A percentile compares a stretch with the other conserved stretches of the same genome.
Evolutionary conservation across 306 rosid species (phyloP).

Genomic region (Prunus armeniaca): DNA sequence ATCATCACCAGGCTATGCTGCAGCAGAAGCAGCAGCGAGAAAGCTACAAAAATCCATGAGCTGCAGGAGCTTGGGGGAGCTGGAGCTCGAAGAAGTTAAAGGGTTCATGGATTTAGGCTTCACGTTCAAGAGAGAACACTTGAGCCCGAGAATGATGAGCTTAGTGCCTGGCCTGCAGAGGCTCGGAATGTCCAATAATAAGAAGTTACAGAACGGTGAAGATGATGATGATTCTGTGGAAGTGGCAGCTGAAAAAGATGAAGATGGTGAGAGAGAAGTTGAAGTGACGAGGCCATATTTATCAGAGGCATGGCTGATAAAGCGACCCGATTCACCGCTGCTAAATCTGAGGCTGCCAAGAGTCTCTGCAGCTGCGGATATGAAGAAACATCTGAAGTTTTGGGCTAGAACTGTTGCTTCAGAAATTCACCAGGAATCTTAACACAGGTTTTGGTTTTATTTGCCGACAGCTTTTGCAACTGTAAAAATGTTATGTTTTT

Average conservation of each 20-base stretch:
- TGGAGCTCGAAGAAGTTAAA: conserved; percentile 81
- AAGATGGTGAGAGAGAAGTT: conserved; percentile 12
- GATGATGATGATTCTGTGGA: neutral
- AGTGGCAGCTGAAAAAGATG: neutral
- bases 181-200: conserved; percentile 23
- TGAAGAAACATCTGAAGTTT: conserved; percentile 67
- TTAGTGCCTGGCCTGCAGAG: conserved; percentile 78
- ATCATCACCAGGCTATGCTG: neutral
- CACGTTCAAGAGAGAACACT: conserved; percentile 50
- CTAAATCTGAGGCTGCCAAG: conserved; percentile 53
- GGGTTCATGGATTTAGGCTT: conserved; percentile 90
- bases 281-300: conserved; percentile 64
- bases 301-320: conserved; percentile 86
- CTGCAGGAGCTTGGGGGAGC: conserved; percentile 60
- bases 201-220: neutral
- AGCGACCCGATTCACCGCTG: conserved; percentile 59
- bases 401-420: conserved; percentile 86
- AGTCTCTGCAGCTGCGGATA: conserved; percentile 45
- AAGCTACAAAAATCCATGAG: conserved; percentile 61
- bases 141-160: conserved; percentile 60
- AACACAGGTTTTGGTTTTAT: neutral
- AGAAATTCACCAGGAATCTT: conserved; percentile 48
- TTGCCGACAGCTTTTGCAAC: neutral
- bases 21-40: neutral
- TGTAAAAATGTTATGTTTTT: conserved; percentile 1